Percentiles rank a stretch among this genome's conserved stretches.
Conservation (phyloP, 2,329 filamentous ascomycete species). For the Clonostachys chloroleuca region DNA sequence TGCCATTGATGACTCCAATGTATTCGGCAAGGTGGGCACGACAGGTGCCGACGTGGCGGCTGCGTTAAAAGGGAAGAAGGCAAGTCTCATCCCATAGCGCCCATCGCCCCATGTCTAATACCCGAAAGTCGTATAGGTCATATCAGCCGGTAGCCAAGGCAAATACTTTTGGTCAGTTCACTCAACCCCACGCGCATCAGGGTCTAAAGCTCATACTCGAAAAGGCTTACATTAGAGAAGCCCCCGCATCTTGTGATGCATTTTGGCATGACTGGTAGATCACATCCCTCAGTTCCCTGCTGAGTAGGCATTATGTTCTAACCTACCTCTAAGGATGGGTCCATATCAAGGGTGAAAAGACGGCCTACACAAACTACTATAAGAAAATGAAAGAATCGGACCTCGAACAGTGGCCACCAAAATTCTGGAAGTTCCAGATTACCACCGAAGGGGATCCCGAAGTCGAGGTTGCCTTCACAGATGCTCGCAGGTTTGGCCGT, state of each 20-base stretch:
- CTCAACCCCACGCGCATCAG: neutral
- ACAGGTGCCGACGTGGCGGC: constrained; percentile 69
- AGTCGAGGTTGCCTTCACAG: constrained; percentile 73
- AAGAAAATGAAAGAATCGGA: constrained; percentile 61
- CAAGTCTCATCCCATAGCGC: constrained; percentile 7
- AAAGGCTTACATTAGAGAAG: constrained; percentile 54
- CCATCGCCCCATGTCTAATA: neutral
- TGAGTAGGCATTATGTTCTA: constrained; percentile 3
- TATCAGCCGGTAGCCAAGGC: constrained; percentile 75
- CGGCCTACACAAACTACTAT: constrained; percentile 79
- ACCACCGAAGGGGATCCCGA: constrained; percentile 51
- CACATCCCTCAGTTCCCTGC: neutral
- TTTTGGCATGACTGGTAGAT: constrained; percentile 65
- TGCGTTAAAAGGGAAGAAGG: constrained; percentile 69
- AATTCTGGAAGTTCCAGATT: constrained; percentile 82
- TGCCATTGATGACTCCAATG: constrained; percentile 73
- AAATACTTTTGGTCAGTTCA: constrained; percentile 83
- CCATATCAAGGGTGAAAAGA: constrained; percentile 75
- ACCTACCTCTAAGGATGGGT: constrained; percentile 62
- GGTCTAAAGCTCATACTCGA: neutral
- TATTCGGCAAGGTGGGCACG: constrained; percentile 90
- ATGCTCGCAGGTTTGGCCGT: constrained; percentile 73
- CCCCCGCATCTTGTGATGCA: constrained; percentile 88
- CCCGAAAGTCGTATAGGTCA: constrained; percentile 28
- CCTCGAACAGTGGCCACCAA: constrained; percentile 74